Base-by-base conservation (phyloP, 345 rosid species). In the Populus deltoides region DNA sequence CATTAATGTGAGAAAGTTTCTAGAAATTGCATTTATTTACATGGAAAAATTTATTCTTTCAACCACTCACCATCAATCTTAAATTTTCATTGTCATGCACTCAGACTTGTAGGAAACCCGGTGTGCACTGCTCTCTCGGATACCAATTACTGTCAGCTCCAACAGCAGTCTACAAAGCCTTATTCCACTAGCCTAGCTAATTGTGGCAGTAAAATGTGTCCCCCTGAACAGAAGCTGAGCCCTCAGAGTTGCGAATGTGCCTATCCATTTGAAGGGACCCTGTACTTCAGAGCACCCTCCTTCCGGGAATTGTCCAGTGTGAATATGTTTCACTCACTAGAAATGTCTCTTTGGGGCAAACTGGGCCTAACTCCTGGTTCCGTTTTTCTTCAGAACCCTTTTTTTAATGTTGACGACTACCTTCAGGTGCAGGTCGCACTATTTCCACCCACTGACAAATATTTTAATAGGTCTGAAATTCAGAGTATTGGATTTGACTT, bases 171-270 rank as follows among this genome's bases (percentile, higher is more conserved):
- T 11, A 63, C 85, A 73, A 89, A 88, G 35, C 86, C 92, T 47
- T 96, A 96, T 81, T 88, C 94, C 41, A 96, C 98, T 59, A 90
- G 87, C 84, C 75, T 91, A 66, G 90, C 94, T 16, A 88, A 90
- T 75, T 96, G 99, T 72, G 92, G 90, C 79, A 84, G 85, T 31
- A 88, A 85, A 83, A 66, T 82, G 27, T 93, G 97, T 74, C 90
- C 90, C 18, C 47, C 33, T 17, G 92, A 92, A 77, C 93, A 90
- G 85, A 93, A 86, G 87, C 82, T 91, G 6, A 96, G 93, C 81
- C 99, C 99, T 84, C 98, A 92, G 79, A 93, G 94, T 76, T 93
- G 99, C 72, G 92, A 88, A 82, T 96, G 99, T 45, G 91, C 92
- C 24, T 89, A 89, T 81, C 99, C 99, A 59, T 93, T 85, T 29